These are phyloP conservation scores for Fusarium sp. DNA, from an alignment of 2,329 filamentous ascomycete genomes.

Conservation along the genomic window DNA sequence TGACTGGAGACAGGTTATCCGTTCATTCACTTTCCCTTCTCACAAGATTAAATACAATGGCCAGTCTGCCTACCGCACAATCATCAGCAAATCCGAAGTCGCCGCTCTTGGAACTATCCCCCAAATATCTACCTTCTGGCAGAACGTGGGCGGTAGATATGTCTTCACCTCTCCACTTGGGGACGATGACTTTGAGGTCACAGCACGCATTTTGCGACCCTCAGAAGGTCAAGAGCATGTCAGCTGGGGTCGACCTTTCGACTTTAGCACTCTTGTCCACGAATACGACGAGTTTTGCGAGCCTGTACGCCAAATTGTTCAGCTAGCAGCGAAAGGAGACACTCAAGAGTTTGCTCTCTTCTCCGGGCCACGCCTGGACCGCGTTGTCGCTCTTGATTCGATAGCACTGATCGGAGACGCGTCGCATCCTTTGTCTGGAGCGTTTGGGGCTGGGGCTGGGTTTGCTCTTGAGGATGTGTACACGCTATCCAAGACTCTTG, in stretches of 20 bases:
- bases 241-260: slow-evolving; percentile 47
- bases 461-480: slow-evolving; percentile 53
- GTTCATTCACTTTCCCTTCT: slow-evolving; percentile 54
- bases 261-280: slow-evolving; percentile 31
- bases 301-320: slow-evolving; percentile 46
- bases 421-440: slow-evolving; percentile 64
- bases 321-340: slow-evolving; percentile 42
- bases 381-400: slow-evolving; percentile 32
- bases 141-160: slow-evolving; percentile 46
- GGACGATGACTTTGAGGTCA: slow-evolving; percentile 50
- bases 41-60: slow-evolving; percentile 59
- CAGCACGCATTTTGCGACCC: slow-evolving; percentile 33
- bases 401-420: slow-evolving; percentile 65
- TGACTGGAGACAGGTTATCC: slow-evolving; percentile 49
- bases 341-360: slow-evolving; percentile 49
- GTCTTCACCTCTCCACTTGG: slow-evolving; percentile 51
- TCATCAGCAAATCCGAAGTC: slow-evolving; percentile 43
- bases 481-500: slow-evolving; percentile 38
- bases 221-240: slow-evolving; percentile 43
- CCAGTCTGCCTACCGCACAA: slow-evolving; percentile 49
- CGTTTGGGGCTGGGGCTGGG: slow-evolving; percentile 54
- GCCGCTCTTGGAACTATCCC: slow-evolving; percentile 48
- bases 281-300: slow-evolving; percentile 48
- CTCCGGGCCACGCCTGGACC: slow-evolving; percentile 46
- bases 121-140: slow-evolving; percentile 47